Conservation (phyloP, 352 stramenopile species). For the Pythium volutum region DNA sequence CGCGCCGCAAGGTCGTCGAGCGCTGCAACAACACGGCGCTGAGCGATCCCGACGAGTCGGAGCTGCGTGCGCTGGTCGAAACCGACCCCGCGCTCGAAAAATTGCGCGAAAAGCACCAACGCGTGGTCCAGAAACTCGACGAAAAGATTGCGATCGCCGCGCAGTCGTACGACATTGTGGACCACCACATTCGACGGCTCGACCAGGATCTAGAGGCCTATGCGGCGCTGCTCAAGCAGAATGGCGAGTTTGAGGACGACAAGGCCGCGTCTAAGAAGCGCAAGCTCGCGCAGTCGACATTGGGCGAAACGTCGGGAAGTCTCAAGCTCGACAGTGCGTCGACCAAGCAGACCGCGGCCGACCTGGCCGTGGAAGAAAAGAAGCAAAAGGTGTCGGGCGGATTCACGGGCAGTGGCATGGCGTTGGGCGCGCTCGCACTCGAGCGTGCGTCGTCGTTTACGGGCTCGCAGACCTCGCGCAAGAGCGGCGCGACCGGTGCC, state of each 20-base stretch:
- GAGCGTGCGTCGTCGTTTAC: neutral
- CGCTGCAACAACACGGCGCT: constrained; percentile 47
- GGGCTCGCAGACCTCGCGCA: constrained; percentile 5
- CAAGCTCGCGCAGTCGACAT: constrained; percentile 26
- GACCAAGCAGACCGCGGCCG: neutral
- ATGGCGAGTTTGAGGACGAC: constrained; percentile 81
- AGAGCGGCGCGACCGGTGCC: constrained; percentile 12
- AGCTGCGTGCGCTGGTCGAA: constrained; percentile 66
- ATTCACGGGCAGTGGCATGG: neutral
- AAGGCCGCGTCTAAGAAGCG: constrained; percentile 50
- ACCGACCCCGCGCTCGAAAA: constrained; percentile 42
- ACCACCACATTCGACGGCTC: constrained; percentile 82
- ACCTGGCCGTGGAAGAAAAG: constrained; percentile 9
- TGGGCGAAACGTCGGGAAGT: neutral
- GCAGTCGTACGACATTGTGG: constrained; percentile 84
- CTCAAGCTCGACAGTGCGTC: constrained; percentile 5
- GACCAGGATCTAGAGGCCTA: constrained; percentile 80
- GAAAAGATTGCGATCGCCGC: constrained; percentile 86
- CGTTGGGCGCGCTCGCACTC: neutral
- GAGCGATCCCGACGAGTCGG: constrained; percentile 54
- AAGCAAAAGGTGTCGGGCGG: constrained; percentile 18
- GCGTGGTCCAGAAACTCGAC: constrained; percentile 83
- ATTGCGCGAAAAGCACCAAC: constrained; percentile 57
- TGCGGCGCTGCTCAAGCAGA: constrained; percentile 60
- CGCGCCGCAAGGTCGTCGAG: constrained; percentile 59